Conservation (phyloP, 805 yeast genomes). For the Barnettozyma sp. region DNA sequence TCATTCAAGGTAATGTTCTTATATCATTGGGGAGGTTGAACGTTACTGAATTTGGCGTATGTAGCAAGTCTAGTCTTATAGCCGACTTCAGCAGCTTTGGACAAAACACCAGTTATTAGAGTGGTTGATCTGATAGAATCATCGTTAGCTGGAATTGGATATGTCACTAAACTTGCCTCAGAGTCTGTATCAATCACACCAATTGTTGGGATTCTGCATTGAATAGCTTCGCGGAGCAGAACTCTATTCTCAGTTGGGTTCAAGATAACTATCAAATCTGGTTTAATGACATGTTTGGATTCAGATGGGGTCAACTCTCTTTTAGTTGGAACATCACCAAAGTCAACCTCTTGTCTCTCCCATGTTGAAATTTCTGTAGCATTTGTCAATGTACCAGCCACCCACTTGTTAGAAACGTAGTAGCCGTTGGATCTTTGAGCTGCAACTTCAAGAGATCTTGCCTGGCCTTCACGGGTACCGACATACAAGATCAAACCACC, state of each 20-base stretch:
- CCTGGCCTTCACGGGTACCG: constrained; percentile 78
- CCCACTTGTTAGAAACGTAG: constrained; percentile 82
- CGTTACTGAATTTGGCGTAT: constrained; percentile 9
- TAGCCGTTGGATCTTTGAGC: constrained; percentile 73
- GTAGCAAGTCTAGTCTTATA: constrained; percentile 29
- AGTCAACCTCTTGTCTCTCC: constrained; percentile 70
- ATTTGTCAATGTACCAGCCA: constrained; percentile 92
- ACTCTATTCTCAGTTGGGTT: constrained; percentile 84
- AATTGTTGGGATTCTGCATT: constrained; percentile 81
- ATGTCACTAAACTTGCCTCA: constrained; percentile 84
- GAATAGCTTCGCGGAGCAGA: constrained; percentile 74
- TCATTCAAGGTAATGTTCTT: too few species aligned
- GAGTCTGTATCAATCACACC: constrained; percentile 92
- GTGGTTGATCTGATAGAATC: constrained; percentile 80
- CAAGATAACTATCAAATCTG: constrained; percentile 80
- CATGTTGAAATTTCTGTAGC: constrained; percentile 57
- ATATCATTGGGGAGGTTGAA: too few species aligned
- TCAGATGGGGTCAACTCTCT: constrained; percentile 48
- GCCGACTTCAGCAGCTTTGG: constrained; percentile 82
- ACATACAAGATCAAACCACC: constrained; percentile 84
- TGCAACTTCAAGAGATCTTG: constrained; percentile 67
- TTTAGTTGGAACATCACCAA: constrained; percentile 60
- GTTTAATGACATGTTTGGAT: constrained; percentile 56
- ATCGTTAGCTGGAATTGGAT: constrained; percentile 95
- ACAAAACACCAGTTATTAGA: constrained; percentile 73